These are phyloP conservation scores for Boletellus sp. DNA, from an alignment of 768 basidiomycete genomes.

Conservation along the genomic window DNA sequence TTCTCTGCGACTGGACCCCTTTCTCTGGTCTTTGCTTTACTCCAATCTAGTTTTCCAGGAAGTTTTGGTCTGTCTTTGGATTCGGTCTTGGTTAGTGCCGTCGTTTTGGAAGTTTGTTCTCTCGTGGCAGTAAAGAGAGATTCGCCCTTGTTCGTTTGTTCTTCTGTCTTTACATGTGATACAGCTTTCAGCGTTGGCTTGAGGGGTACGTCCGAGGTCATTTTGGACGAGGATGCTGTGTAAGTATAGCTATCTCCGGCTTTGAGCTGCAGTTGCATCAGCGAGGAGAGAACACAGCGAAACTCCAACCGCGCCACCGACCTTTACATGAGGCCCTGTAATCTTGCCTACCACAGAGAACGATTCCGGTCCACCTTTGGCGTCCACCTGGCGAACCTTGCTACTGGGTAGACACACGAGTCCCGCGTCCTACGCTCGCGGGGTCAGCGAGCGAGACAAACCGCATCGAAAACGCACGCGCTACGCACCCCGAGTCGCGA, in stretches of 20 bases:
- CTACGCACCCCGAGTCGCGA: conserved; percentile 47
- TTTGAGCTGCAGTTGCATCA: conserved; percentile 13
- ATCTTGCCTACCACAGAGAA: conserved; percentile 40
- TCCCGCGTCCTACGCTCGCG: conserved; percentile 39
- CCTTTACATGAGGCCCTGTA: conserved; percentile 44
- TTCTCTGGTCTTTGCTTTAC: conserved; percentile 51
- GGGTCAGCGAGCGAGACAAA: conserved; percentile 3
- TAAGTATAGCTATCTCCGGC: not conserved
- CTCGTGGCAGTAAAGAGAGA: conserved; percentile 21
- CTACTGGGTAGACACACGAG: conserved; percentile 36
- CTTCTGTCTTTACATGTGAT: conserved; percentile 11
- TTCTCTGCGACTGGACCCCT: conserved; percentile 12
- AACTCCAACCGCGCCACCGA: conserved; percentile 16
- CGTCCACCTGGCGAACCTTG: conserved; percentile 34
- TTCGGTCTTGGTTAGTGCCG: conserved; percentile 14
- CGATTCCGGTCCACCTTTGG: conserved; percentile 16
- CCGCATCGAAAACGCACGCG: not conserved
- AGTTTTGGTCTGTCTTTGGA: conserved; percentile 30
- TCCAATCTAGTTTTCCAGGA: conserved; percentile 59
- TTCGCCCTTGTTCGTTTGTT: conserved; percentile 22
- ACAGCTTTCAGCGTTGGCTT: conserved; percentile 10
- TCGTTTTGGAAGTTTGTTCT: conserved; percentile 25
- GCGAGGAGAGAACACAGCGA: not conserved
- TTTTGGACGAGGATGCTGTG: conserved; percentile 42
- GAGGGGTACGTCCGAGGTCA: conserved; percentile 35